phyloP scores from a whole-genome alignment of 768 basidiomycete species.

The Coprinellus micaceus region DNA sequence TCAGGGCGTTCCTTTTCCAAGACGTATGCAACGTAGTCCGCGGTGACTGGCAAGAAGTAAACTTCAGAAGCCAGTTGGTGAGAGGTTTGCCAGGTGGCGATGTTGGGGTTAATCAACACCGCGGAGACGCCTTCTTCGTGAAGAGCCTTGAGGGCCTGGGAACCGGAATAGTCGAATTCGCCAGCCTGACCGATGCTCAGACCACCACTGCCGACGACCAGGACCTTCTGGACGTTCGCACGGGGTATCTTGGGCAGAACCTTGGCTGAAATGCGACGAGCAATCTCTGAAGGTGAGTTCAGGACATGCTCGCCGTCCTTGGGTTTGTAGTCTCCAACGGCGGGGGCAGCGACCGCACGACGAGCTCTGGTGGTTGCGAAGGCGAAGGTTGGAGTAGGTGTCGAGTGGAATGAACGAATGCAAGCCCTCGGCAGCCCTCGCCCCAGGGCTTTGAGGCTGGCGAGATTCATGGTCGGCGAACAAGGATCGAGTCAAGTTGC shows the following conservation, averaged over 20 bases:
- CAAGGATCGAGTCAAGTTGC: not conserved
- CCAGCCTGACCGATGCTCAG: conserved; percentile 97
- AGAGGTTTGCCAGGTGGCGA: conserved; percentile 98
- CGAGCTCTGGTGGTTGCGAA: conserved; percentile 49
- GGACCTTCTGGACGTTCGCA: conserved; percentile 89
- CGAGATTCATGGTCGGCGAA: conserved; percentile 31
- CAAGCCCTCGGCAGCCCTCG: conserved; percentile 29
- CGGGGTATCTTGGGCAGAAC: conserved; percentile 90
- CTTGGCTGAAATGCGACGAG: conserved; percentile 88
- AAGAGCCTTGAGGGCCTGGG: conserved; percentile 96
- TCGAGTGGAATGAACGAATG: conserved; percentile 51
- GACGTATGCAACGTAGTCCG: conserved; percentile 98
- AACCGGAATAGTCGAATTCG: conserved; percentile 99
- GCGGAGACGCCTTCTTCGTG: conserved; percentile 92
- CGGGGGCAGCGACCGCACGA: conserved; percentile 69
- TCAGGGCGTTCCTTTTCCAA: conserved; percentile 98
- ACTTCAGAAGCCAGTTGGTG: conserved; percentile 96
- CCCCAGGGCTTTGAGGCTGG: conserved; percentile 40
- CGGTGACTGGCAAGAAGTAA: conserved; percentile 94
- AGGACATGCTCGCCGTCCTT: conserved; percentile 75
- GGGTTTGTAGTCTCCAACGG: conserved; percentile 64
- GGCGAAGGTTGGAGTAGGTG: conserved; percentile 30
- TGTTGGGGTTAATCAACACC: conserved; percentile 97
- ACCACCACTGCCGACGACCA: conserved; percentile 95
- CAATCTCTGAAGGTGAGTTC: conserved; percentile 92